A percentile compares a stretch with the other conserved stretches of the same genome.
Conservation (phyloP, 2,329 filamentous ascomycete genomes). For the Purpureocillium lavendulum region DNA sequence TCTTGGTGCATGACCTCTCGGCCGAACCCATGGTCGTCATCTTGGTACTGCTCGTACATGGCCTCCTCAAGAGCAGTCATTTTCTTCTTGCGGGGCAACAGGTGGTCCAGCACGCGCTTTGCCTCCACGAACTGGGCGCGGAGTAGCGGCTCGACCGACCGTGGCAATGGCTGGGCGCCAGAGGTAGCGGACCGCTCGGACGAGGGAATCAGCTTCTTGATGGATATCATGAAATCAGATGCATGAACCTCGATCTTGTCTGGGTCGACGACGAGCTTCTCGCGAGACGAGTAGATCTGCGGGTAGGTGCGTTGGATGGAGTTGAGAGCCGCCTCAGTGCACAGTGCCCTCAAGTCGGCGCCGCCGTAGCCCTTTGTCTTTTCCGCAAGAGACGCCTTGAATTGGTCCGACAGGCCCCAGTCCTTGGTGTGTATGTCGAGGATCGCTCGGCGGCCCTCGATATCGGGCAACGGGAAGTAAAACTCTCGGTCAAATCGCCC, state of each 20-base stretch:
- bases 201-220: constrained; percentile 93
- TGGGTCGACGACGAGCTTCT: constrained; percentile 84
- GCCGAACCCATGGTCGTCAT: constrained; percentile 75
- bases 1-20: constrained; percentile 67
- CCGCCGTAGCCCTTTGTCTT: constrained; percentile 94
- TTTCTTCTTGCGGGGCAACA: constrained; percentile 79
- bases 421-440: constrained; percentile 92
- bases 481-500: constrained; percentile 97
- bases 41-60: constrained; percentile 78
- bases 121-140: constrained; percentile 64
- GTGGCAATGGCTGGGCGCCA: constrained; percentile 72
- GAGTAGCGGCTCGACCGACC: constrained; percentile 73
- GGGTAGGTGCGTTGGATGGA: constrained; percentile 93
- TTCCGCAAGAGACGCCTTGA: constrained; percentile 78
- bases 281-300: constrained; percentile 85
- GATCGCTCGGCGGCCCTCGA: constrained; percentile 73
- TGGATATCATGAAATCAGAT: constrained; percentile 93
- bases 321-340: constrained; percentile 92
- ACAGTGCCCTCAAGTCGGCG: constrained; percentile 87
- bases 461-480: constrained; percentile 88
- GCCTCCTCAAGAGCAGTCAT: constrained; percentile 89
- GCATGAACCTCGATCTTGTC: constrained; percentile 77
- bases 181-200: constrained; percentile 86
- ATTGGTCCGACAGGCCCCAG: constrained; percentile 73
- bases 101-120: constrained; percentile 58